Base-by-base conservation (phyloP, 768 basidiomycete genomes). In the Dioszegia hungarica region DNA sequence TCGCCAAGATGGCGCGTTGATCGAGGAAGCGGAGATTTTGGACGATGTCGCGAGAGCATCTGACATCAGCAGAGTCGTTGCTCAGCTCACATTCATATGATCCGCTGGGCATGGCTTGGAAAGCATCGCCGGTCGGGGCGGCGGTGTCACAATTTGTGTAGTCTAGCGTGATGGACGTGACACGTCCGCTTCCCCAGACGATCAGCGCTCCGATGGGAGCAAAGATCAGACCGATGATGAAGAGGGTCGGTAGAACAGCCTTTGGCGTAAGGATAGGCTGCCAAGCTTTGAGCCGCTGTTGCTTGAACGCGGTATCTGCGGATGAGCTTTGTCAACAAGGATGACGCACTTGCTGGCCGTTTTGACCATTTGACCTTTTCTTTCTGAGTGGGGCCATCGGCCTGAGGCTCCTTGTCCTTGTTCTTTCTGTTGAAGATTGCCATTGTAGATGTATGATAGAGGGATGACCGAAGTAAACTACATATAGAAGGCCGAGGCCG, bases 221-320 rank as follows among this genome's bases (percentile, higher is more conserved):
- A 74, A 99, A 99, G 62, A 98, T 78, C 64, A 99, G 81, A 41
- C 90, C 95, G 67, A 98, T 85, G 71, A 97, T 84, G 78, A 99
- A 93, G 43, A 99, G 83, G 0, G 92, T 94, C 2, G 95, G 95
- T 15, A 99, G 83, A 20, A 99, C 95, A 1, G 92, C 95, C 78
- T 93, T 93, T 4, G 95, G 95, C 4, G 93, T 97, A 44, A 98
- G 82, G 74, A 99, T 98, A 9, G 95, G 95, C 81, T 99, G 95
- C 95, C 95, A 99, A 72, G 95, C 95, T 80, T 97, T 98, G 73
- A 99, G 84, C 54, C 95, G 88, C 78, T 99, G 95, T 77, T 99
- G 95, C 79, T 95, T 98, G 83, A 95, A 97, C 37, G 93, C 94
- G 57, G 93, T 97, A 78, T 97, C 91, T 95, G 47, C 52, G 41